Conservation (phyloP, 2,329 filamentous ascomycete species). For the Claviceps arundinis region DNA sequence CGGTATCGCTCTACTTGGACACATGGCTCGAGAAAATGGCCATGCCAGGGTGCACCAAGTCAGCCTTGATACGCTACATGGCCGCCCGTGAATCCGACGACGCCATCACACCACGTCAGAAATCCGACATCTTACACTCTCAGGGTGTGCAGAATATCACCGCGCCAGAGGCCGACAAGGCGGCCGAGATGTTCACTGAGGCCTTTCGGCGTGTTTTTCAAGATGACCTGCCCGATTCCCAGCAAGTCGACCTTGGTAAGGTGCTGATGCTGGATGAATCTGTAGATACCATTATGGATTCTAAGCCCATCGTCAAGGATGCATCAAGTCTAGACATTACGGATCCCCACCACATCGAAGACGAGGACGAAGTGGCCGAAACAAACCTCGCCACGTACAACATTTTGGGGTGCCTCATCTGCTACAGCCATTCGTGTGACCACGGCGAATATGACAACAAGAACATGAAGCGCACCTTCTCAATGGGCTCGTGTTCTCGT, state of each 20-base stretch:
- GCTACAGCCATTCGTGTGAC: slow-evolving; percentile 46
- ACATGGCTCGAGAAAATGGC: slow-evolving; percentile 36
- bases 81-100: slow-evolving; percentile 33
- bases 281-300: slow-evolving; percentile 39
- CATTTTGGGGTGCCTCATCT: slow-evolving; percentile 44
- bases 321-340: slow-evolving; percentile 20
- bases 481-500: slow-evolving; percentile 23
- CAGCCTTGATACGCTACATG: slow-evolving; percentile 40
- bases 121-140: slow-evolving; percentile 35
- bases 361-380: slow-evolving; percentile 28
- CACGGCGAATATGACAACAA: slow-evolving; percentile 46
- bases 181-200: slow-evolving; percentile 38
- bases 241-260: slow-evolving; percentile 34
- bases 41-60: slow-evolving; percentile 38
- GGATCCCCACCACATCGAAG: slow-evolving; percentile 20
- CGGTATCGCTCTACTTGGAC: slow-evolving; percentile 39
- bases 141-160: slow-evolving; percentile 23
- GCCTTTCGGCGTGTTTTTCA: slow-evolving; percentile 45
- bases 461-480: slow-evolving; percentile 39
- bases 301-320: slow-evolving; percentile 39
- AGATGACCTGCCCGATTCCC: slow-evolving; percentile 17
- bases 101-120: slow-evolving; percentile 40
- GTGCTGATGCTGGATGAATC: slow-evolving; percentile 40
- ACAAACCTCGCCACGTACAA: slow-evolving; percentile 40
- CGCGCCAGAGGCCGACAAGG: slow-evolving; percentile 27